Conservation (phyloP, 495 filamentous ascomycete species). For the Glarea lozoyensis region DNA sequence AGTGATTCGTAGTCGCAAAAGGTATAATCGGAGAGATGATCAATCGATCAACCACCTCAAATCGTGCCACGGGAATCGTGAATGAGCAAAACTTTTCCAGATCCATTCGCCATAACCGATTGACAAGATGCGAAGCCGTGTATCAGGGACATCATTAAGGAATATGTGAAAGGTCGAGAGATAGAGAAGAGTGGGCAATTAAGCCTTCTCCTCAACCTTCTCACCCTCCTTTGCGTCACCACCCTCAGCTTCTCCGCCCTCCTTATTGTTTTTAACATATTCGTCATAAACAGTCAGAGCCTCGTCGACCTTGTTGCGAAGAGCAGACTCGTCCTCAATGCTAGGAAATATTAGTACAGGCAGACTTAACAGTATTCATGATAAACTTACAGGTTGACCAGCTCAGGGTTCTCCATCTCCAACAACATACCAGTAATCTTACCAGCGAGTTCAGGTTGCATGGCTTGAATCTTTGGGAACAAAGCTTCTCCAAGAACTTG, state of each 20-base stretch:
- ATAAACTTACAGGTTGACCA: conserved; percentile 87
- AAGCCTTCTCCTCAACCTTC: conserved; percentile 50
- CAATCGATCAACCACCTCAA: conserved; percentile 5
- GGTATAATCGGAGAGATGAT: conserved; percentile 4
- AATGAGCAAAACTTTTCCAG: conserved; percentile 21
- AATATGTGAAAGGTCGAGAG: conserved; percentile 7
- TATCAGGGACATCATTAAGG: conserved; percentile 19
- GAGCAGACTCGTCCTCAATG: conserved; percentile 79
- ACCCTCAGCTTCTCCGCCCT: conserved; percentile 23
- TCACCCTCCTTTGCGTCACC: conserved; percentile 40
- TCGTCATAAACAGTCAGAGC: conserved; percentile 95
- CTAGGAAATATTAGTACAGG: conserved; percentile 36
- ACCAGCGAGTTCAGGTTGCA: conserved; percentile 90
- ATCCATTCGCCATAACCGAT: conserved; percentile 14
- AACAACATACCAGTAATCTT: conserved; percentile 99
- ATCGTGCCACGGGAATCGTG: conserved; percentile 11
- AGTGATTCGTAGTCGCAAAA: neutral
- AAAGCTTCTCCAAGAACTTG: conserved; percentile 95
- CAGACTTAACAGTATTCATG: neutral
- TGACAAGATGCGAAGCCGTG: conserved; percentile 21
- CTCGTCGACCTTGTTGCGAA: conserved; percentile 92
- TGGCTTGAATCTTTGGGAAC: conserved; percentile 91
- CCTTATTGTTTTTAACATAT: conserved; percentile 81
- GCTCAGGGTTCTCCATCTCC: conserved; percentile 95
- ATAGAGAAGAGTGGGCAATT: conserved; percentile 23